phyloP scores from a whole-genome alignment of 1,139 yeast species.

The Geotrichum citri-aurantii region DNA sequence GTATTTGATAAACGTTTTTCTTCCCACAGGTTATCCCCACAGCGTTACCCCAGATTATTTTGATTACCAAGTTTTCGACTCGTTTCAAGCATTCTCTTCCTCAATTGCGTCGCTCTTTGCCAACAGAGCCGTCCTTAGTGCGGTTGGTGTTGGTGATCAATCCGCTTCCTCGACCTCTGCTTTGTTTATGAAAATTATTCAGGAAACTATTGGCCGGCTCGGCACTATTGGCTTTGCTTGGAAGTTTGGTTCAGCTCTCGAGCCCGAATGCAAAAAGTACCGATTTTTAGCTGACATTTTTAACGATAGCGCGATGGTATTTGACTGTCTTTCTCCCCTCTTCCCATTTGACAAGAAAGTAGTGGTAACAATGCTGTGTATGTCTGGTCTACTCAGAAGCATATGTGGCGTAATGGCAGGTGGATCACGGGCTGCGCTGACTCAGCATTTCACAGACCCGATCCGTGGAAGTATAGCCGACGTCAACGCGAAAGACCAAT shows the following conservation, averaged over 20 bases:
- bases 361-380: constrained; percentile 31
- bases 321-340: constrained; percentile 36
- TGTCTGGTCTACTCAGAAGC: constrained; percentile 35
- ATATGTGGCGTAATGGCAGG: constrained; percentile 40
- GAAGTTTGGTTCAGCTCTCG: constrained; percentile 35
- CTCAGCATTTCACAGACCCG: constrained; percentile 38
- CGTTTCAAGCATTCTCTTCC: constrained; percentile 37
- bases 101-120: constrained; percentile 38
- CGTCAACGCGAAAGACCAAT: constrained; percentile 39
- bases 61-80: constrained; percentile 37
- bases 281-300: constrained; percentile 37
- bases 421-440: constrained; percentile 38
- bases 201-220: constrained; percentile 37
- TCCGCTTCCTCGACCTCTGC: constrained; percentile 38
- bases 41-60: constrained; percentile 36
- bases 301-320: constrained; percentile 36
- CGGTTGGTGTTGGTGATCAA: constrained; percentile 39
- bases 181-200: constrained; percentile 36
- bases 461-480: constrained; percentile 35
- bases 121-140: constrained; percentile 35
- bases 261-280: constrained; percentile 38
- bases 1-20: constrained; percentile 31
- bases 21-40: constrained; percentile 39
- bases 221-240: constrained; percentile 39
- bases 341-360: constrained; percentile 28